These are phyloP conservation scores for Begonia fuchsioides DNA, from an alignment of 306 rosid species.

Conservation along the genomic window DNA sequence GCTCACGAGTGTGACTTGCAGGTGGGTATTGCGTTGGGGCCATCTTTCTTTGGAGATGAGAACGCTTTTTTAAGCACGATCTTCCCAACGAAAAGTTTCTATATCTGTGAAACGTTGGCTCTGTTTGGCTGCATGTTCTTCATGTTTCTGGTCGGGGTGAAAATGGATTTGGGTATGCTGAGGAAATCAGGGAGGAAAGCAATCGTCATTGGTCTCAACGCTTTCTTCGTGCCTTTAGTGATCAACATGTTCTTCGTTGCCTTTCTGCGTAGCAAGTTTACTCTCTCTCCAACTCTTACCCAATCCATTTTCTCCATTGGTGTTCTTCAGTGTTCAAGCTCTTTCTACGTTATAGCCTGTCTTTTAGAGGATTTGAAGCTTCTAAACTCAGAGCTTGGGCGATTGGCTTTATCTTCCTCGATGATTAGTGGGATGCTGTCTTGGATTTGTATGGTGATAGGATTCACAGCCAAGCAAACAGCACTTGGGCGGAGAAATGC, in stretches of 20 bases:
- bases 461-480: background rate
- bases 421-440: constrained; percentile 27
- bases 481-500: fast-evolving
- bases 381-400: constrained; percentile 50
- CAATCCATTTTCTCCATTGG: constrained; percentile 3
- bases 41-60: constrained; percentile 25
- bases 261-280: background rate
- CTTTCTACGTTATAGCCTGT: constrained; percentile 29
- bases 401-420: constrained; percentile 28
- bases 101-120: constrained; percentile 23
- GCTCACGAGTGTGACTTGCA: constrained; percentile 7
- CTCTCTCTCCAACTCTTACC: constrained; percentile 5
- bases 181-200: constrained; percentile 26
- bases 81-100: constrained; percentile 22
- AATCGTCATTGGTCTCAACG: constrained; percentile 20
- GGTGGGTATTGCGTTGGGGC: constrained; percentile 37
- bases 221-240: constrained; percentile 9
- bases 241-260: background rate
- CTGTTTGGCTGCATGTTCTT: constrained; percentile 29
- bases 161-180: constrained; percentile 18
- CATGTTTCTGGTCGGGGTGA: constrained; percentile 37
- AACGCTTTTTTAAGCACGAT: background rate
- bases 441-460: fast-evolving
- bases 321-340: constrained; percentile 17
- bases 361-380: constrained; percentile 34